phyloP scores from a whole-genome alignment of 345 rosid species.

The Hirschfeldia incana region DNA sequence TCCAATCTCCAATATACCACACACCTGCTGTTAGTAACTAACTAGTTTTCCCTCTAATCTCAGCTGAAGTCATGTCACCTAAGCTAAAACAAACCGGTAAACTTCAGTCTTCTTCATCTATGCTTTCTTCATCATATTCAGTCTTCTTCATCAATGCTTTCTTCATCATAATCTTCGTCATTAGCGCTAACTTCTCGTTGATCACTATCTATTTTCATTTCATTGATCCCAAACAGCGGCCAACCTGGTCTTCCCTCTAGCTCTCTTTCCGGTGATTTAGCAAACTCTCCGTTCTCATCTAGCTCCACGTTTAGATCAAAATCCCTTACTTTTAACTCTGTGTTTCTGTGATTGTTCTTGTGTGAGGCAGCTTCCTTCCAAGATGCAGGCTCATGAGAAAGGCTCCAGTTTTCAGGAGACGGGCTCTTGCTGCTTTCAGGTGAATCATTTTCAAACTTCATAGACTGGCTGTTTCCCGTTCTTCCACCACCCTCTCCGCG shows the following conservation, averaged over 20 bases:
- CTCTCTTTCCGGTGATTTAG: constrained; percentile 22
- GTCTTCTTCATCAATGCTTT: constrained; percentile 6
- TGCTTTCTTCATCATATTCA: constrained; percentile 54
- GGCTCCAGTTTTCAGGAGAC: constrained; percentile 20
- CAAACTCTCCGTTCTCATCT: constrained; percentile 57
- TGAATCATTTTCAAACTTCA: constrained; percentile 38
- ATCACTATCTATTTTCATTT: constrained; percentile 46
- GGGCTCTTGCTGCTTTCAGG: constrained; percentile 27
- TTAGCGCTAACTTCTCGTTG: constrained; percentile 35
- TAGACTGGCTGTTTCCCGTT: constrained; percentile 32
- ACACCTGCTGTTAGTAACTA: constrained; percentile 29
- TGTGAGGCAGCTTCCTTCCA: constrained; percentile 1
- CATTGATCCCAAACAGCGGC: constrained; percentile 42
- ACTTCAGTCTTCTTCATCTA: neutral
- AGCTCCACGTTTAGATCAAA: constrained; percentile 58
- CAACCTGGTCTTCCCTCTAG: constrained; percentile 41
- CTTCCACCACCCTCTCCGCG: constrained; percentile 44
- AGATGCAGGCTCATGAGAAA: constrained; percentile 22
- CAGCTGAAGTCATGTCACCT: constrained; percentile 11
- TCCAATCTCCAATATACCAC: neutral
- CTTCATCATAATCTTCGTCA: constrained; percentile 68
- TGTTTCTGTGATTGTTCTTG: neutral
- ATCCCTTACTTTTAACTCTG: constrained; percentile 40
- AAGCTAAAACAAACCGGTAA: constrained; percentile 16
- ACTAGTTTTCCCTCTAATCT: constrained; percentile 11